A percentile compares a stretch with the other conserved stretches of the same genome.
phyloP scores from a whole-genome alignment of 2,329 filamentous ascomycete species.

The Fusarium anthophilum region DNA sequence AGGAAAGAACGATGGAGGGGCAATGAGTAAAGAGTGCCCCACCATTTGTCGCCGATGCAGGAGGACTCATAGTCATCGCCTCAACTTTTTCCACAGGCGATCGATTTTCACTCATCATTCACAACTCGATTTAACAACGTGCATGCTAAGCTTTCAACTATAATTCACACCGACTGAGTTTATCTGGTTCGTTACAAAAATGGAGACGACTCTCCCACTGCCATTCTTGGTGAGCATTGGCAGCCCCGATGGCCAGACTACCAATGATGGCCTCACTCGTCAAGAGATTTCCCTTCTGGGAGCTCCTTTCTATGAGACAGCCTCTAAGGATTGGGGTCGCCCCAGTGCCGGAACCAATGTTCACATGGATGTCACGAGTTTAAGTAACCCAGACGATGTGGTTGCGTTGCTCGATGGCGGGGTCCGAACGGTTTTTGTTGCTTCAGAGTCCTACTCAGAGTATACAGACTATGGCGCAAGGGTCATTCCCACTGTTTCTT shows the following conservation, averaged over 20 bases:
- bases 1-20: conserved; percentile 39
- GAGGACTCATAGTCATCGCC: conserved; percentile 40
- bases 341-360: conserved; percentile 65
- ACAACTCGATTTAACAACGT: conserved; percentile 10
- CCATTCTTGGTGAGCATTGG: conserved; percentile 70
- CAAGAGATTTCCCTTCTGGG: conserved; percentile 69
- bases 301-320: conserved; percentile 66
- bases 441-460: conserved; percentile 71
- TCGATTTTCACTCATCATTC: conserved; percentile 40
- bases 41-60: conserved; percentile 44
- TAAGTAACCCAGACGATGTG: conserved; percentile 77
- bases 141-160: not conserved
- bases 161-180: conserved; percentile 16
- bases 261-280: conserved; percentile 62
- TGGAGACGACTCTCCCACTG: conserved; percentile 72
- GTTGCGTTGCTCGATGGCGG: conserved; percentile 85
- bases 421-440: conserved; percentile 85
- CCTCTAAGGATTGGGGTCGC: conserved; percentile 57
- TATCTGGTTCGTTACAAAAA: conserved; percentile 45
- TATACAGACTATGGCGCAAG: conserved; percentile 66
- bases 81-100: conserved; percentile 38
- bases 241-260: conserved; percentile 58
- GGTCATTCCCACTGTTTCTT: conserved; percentile 62
- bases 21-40: conserved; percentile 39
- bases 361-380: conserved; percentile 79